These are phyloP conservation scores for Microbotryum violaceum DNA, from an alignment of 1,284 basidiomycete species.

Conservation along the genomic window DNA sequence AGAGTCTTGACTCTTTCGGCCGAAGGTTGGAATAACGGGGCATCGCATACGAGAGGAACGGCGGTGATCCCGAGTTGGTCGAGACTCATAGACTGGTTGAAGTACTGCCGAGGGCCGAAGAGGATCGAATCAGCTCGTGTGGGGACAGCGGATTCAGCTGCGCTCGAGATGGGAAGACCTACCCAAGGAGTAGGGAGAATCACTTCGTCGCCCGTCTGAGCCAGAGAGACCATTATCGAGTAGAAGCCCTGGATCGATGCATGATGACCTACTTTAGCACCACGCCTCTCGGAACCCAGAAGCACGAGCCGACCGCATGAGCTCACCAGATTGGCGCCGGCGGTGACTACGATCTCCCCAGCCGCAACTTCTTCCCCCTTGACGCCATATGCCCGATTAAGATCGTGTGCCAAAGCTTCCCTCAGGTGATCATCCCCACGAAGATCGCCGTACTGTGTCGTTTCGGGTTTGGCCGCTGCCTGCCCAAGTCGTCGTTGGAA, in stretches of 20 bases:
- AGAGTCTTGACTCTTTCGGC: slow-evolving; percentile 46
- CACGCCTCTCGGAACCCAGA: too few relatives aligned
- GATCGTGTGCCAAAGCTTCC: slow-evolving; percentile 56
- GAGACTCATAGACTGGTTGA: slow-evolving; percentile 10
- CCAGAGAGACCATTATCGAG: slow-evolving; percentile 57
- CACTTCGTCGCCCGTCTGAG: slow-evolving; percentile 63
- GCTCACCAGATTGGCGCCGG: slow-evolving; percentile 44
- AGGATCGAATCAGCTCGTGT: slow-evolving; percentile 1
- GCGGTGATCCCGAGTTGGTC: slow-evolving; percentile 45
- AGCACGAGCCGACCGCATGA: slow-evolving; percentile 21
- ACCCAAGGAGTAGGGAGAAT: slow-evolving; percentile 70
- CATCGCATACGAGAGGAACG: slow-evolving; percentile 52
- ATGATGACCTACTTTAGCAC: neutral
- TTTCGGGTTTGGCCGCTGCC: slow-evolving; percentile 46
- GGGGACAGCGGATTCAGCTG: slow-evolving; percentile 9
- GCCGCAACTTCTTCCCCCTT: neutral
- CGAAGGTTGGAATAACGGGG: slow-evolving; percentile 57
- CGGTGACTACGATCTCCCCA: slow-evolving; percentile 41
- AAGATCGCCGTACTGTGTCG: slow-evolving; percentile 58
- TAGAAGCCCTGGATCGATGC: slow-evolving; percentile 53
- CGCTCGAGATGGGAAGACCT: neutral
- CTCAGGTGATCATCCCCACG: slow-evolving; percentile 58
- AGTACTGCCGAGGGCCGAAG: neutral
- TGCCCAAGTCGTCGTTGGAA: slow-evolving; percentile 52
- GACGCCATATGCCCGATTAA: slow-evolving; percentile 55